phyloP scores from a whole-genome alignment of 495 filamentous ascomycete species.

The Jackrogersella minutella region DNA sequence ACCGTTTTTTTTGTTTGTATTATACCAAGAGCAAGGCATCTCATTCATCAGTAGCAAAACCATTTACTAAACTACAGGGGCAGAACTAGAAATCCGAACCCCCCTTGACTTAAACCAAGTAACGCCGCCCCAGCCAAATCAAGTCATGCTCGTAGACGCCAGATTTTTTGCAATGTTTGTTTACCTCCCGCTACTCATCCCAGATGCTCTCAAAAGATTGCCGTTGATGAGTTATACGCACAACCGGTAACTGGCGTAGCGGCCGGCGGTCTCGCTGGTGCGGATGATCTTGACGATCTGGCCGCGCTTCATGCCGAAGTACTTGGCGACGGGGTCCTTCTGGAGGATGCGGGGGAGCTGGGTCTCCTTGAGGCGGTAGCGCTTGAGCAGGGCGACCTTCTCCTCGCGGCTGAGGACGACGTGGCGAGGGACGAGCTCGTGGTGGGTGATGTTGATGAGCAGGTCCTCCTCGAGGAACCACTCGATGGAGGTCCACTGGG shows the following conservation, averaged over 20 bases:
- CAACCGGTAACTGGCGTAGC: constrained; percentile 77
- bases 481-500: constrained; percentile 80
- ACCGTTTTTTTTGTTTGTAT: no score
- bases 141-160: constrained; percentile 39
- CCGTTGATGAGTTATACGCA: constrained; percentile 52
- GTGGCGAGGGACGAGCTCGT: constrained; percentile 96
- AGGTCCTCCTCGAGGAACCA: constrained; percentile 95
- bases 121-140: constrained; percentile 37
- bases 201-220: not conserved
- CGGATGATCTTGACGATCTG: constrained; percentile 99
- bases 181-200: not conserved
- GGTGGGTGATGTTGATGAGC: constrained; percentile 96
- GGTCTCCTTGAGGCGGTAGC: constrained; percentile 96
- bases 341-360: constrained; percentile 92
- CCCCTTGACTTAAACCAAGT: constrained; percentile 19
- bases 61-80: constrained; percentile 3
- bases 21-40: constrained; percentile 6
- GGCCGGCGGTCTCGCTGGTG: constrained; percentile 76
- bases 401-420: constrained; percentile 89
- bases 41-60: constrained; percentile 18
- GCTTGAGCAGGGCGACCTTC: constrained; percentile 79
- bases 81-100: not conserved
- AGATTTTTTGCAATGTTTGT: constrained; percentile 21
- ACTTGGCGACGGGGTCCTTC: constrained; percentile 90
- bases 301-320: constrained; percentile 87